Conservation (phyloP, 176 grass and related monocot genomes). For the Aegilops sharonensis region DNA sequence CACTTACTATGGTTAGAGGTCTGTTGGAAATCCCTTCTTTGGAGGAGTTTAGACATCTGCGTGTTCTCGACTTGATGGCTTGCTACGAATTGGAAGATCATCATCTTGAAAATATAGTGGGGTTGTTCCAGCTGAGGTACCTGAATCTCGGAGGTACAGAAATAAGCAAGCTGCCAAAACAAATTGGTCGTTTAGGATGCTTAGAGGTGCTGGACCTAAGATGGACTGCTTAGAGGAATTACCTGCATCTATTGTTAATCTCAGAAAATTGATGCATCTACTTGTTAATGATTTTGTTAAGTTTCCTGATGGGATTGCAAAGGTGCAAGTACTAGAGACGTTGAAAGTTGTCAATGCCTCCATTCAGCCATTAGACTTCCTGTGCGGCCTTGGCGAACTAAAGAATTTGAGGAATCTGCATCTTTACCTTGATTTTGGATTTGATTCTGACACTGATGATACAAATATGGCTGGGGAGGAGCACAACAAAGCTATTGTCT, state of each 20-base stretch:
- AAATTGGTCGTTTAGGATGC: not conserved
- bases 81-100: rapidly evolving
- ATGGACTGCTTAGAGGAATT: rapidly evolving
- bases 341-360: not conserved
- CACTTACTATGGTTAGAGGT: not conserved
- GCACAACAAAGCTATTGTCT: not conserved
- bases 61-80: not conserved
- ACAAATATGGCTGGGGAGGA: too few relatives aligned
- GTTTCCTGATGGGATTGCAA: not conserved
- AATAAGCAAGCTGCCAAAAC: not conserved
- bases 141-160: rapidly evolving
- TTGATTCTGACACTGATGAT: not conserved
- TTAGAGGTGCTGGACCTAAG: not conserved
- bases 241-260: not conserved
- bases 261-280: not conserved
- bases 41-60: not conserved
- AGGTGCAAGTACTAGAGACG: not conserved
- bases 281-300: not conserved
- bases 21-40: not conserved
- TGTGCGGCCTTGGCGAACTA: not conserved
- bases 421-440: not conserved
- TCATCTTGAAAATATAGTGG: not conserved
- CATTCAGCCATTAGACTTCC: not conserved
- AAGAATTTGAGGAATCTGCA: not conserved
- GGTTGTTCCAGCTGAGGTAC: not conserved